Evolutionary conservation across 306 rosid genomes (phyloP).

Genomic region (Medicago ruthenica): DNA sequence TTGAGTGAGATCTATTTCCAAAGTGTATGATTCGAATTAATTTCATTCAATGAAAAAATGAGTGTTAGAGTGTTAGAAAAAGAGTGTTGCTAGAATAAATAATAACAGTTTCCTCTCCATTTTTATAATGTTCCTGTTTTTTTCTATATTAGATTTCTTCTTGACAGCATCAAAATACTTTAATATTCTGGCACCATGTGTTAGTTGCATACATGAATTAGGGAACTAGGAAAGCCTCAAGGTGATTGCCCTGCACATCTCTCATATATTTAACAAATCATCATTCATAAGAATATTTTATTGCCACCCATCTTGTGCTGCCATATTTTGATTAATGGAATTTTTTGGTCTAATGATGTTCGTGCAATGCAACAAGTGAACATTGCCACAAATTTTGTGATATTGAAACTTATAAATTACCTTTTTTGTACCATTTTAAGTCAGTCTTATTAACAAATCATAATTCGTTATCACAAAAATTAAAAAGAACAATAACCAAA

Average conservation of each 20-base stretch:
- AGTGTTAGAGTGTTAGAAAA: too few species aligned
- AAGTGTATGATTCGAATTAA: too few species aligned
- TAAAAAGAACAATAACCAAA: too few species aligned
- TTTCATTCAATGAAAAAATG: too few species aligned
- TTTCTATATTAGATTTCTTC: slow-evolving; percentile 3
- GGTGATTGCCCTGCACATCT: slow-evolving; percentile 19
- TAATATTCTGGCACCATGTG: slow-evolving; percentile 40
- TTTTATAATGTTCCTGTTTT: background rate
- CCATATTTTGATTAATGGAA: slow-evolving; percentile 36
- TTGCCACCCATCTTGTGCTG: background rate
- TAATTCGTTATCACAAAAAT: too few species aligned
- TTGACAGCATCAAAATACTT: slow-evolving; percentile 22
- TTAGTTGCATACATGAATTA: slow-evolving; percentile 43
- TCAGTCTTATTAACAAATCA: too few species aligned
- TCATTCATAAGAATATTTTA: background rate
- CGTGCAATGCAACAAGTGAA: slow-evolving; percentile 36
- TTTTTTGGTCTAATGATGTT: background rate
- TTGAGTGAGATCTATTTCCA: too few species aligned
- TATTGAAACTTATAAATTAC: too few species aligned
- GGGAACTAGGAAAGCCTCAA: slow-evolving; percentile 3
- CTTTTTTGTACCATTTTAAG: too few species aligned
- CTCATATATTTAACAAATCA: slow-evolving; percentile 45
- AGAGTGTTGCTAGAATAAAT: too few species aligned
- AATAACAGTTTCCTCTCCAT: too few species aligned
- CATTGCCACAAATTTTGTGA: slow-evolving; percentile 17